phyloP scores from a whole-genome alignment of 2,329 filamentous ascomycete species.

The Monilinia laxa region DNA sequence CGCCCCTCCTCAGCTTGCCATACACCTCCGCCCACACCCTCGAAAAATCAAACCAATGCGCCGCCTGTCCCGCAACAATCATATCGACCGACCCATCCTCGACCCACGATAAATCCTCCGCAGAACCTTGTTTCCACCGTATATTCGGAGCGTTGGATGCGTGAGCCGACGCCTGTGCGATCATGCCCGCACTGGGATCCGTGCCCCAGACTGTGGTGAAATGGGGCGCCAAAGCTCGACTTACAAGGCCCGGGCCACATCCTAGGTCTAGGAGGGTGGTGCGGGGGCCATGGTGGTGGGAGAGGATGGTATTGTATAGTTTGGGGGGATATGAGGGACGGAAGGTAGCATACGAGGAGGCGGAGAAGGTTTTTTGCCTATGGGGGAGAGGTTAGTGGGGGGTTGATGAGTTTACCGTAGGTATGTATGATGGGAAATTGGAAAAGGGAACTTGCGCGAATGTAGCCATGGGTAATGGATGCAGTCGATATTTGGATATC shows the following conservation, averaged over 20 bases:
- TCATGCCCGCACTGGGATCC: conserved; percentile 59
- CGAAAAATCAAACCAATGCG: conserved; percentile 65
- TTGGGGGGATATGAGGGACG: conserved; percentile 57
- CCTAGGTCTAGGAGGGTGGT: conserved; percentile 57
- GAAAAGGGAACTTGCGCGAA: conserved; percentile 46
- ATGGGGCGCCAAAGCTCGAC: conserved; percentile 52
- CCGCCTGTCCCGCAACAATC: conserved; percentile 54
- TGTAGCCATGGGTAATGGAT: conserved; percentile 44
- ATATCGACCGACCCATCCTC: conserved; percentile 52
- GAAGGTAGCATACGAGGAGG: conserved; percentile 58
- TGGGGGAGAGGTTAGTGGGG: conserved; percentile 37
- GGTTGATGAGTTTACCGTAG: conserved; percentile 19
- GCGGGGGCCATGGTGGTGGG: conserved; percentile 49
- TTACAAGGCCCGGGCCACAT: conserved; percentile 60
- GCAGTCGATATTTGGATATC: background rate
- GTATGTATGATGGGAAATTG: background rate
- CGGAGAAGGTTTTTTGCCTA: conserved; percentile 54
- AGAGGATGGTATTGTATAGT: conserved; percentile 55
- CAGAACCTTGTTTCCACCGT: conserved; percentile 49
- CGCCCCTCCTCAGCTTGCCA: conserved; percentile 53
- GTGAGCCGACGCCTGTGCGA: conserved; percentile 49
- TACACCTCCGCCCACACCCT: conserved; percentile 56
- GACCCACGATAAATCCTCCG: conserved; percentile 56
- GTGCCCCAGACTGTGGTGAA: conserved; percentile 54
- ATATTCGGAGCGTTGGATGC: conserved; percentile 45